phyloP scores from a whole-genome alignment of 495 filamentous ascomycete species.

The Neurospora tetrasperma region DNA sequence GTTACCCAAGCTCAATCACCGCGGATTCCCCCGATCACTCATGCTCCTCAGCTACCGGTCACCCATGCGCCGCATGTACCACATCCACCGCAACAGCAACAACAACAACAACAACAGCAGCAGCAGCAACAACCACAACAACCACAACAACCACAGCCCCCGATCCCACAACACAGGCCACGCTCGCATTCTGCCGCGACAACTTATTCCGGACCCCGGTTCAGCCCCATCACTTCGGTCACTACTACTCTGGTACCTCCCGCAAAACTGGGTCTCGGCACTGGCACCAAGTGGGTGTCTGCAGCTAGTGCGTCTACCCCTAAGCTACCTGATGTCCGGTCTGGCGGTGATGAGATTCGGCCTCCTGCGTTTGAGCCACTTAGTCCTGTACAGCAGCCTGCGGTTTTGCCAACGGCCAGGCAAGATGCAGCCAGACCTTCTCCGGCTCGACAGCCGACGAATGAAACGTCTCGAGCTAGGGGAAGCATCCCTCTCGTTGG shows the following conservation, averaged over 20 bases:
- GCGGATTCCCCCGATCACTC: background rate
- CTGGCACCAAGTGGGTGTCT: slow-evolving; percentile 39
- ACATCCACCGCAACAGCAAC: slow-evolving; percentile 1
- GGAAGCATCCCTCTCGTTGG: background rate
- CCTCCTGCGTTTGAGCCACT: slow-evolving; percentile 37
- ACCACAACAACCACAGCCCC: background rate
- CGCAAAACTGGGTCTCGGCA: slow-evolving; percentile 19
- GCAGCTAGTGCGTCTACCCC: slow-evolving; percentile 39
- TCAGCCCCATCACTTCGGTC: slow-evolving; percentile 8
- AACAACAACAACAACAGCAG: background rate
- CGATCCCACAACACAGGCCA: slow-evolving; percentile 10
- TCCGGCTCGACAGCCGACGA: background rate
- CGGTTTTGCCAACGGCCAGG: background rate
- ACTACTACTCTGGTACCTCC: slow-evolving; percentile 8
- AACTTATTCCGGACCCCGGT: slow-evolving; percentile 1
- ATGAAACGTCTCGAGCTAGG: background rate
- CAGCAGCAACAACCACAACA: background rate
- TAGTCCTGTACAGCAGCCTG: slow-evolving; percentile 26
- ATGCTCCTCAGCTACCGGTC: background rate
- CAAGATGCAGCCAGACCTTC: background rate
- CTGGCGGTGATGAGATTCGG: slow-evolving; percentile 20
- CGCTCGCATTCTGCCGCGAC: background rate
- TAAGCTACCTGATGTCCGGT: slow-evolving; percentile 10
- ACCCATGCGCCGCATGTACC: background rate
- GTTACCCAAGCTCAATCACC: background rate